phyloP scores from a whole-genome alignment of 2,329 filamentous ascomycete species.

The Aureobasidium pullulans region DNA sequence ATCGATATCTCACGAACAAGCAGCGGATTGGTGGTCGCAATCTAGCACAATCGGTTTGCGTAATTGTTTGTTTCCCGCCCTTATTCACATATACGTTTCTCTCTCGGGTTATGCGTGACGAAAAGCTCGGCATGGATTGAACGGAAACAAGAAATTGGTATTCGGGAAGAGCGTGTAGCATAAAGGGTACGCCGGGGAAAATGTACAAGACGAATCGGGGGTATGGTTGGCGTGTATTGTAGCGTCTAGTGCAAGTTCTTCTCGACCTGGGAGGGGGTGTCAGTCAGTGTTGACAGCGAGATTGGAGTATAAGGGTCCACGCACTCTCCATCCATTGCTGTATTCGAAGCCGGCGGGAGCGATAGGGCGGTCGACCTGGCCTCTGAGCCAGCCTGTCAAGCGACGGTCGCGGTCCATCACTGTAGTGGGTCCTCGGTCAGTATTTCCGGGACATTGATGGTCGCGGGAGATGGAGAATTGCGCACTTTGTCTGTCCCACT shows the following conservation, averaged over 20 bases:
- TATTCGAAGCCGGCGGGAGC: conserved; percentile 58
- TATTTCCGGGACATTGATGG: background rate
- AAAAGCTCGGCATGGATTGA: background rate
- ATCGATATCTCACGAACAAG: too few species aligned
- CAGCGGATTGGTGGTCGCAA: too few species aligned
- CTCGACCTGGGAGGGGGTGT: conserved; percentile 19
- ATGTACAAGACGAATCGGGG: background rate
- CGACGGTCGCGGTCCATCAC: conserved; percentile 62
- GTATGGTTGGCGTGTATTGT: background rate
- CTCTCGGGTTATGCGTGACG: too few species aligned
- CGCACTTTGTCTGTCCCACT: conserved; percentile 55
- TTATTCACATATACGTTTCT: too few species aligned
- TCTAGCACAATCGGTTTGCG: too few species aligned
- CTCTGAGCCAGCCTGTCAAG: conserved; percentile 54
- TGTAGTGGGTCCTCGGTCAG: conserved; percentile 25
- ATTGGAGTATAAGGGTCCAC: conserved; percentile 19
- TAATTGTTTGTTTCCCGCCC: too few species aligned
- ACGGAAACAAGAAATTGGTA: background rate
- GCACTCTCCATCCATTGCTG: conserved; percentile 61
- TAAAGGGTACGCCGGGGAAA: background rate
- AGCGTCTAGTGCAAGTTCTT: conserved; percentile 14
- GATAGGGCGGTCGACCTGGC: conserved; percentile 52
- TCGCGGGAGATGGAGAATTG: background rate
- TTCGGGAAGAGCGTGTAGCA: background rate
- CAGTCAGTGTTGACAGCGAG: background rate